Conservation (phyloP, 2,329 filamentous ascomycete genomes). For the Dothidotthia symphoricarpi region DNA sequence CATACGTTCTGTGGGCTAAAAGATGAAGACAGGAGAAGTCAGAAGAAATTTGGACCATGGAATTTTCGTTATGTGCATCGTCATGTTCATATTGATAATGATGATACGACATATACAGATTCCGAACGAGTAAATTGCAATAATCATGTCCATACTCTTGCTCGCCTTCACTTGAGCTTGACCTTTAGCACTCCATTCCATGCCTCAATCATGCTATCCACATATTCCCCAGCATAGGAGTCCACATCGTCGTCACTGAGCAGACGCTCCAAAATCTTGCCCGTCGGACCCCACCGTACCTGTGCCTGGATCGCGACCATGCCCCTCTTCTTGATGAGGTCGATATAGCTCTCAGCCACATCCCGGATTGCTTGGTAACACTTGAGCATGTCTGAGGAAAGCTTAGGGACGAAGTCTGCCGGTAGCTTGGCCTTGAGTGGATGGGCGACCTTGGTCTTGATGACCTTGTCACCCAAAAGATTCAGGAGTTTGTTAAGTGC, state of each 20-base stretch:
- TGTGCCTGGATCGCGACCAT: conserved; percentile 21
- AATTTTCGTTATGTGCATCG: too few species aligned
- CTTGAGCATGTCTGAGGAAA: conserved; percentile 9
- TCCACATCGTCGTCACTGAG: conserved; percentile 24
- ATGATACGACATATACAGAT: too few species aligned
- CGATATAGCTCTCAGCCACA: conserved; percentile 18
- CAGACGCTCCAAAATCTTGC: conserved; percentile 19
- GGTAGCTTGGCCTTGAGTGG: conserved; percentile 15
- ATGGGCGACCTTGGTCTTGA: conserved; percentile 19
- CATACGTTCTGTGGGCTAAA: too few species aligned
- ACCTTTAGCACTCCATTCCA: conserved; percentile 34
- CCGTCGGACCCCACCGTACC: conserved; percentile 23
- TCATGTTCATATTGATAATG: too few species aligned
- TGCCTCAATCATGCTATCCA: conserved; percentile 33
- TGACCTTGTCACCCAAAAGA: conserved; percentile 14
- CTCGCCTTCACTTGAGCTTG: conserved; percentile 28
- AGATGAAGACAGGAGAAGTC: too few species aligned
- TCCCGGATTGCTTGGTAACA: conserved; percentile 17
- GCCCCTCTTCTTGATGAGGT: conserved; percentile 21
- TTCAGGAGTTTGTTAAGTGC: conserved; percentile 14
- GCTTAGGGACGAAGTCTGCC: conserved; percentile 14
- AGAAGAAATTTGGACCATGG: too few species aligned
- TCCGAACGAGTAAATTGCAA: too few species aligned
- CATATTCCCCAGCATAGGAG: conserved; percentile 30
- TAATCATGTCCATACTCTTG: too few species aligned